A percentile compares a stretch with the other conserved stretches of the same genome.
Conservation (phyloP, 2,329 filamentous ascomycete species). For the Pyricularia grisea region DNA sequence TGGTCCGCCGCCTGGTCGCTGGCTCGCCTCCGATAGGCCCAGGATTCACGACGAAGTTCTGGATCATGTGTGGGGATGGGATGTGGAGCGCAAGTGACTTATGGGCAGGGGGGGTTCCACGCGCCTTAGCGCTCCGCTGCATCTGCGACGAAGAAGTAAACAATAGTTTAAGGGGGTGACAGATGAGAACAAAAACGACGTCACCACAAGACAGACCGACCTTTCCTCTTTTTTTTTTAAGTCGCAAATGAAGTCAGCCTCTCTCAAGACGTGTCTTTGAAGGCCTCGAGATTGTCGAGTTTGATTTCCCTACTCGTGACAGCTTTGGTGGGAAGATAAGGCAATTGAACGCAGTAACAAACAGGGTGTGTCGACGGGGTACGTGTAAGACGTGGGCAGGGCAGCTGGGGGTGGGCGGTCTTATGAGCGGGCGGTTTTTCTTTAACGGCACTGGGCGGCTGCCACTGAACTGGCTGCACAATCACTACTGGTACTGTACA, state of each 20-base stretch:
- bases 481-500: neutral
- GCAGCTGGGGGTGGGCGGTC: neutral
- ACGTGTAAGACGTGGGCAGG: neutral
- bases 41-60: neutral
- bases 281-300: neutral
- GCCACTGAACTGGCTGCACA: neutral
- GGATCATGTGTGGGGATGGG: neutral
- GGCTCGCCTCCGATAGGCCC: conserved; percentile 4
- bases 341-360: neutral
- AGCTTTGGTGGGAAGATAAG: neutral
- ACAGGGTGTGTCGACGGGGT: neutral
- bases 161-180: neutral
- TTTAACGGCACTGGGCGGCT: neutral
- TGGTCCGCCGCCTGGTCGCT: neutral
- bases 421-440: neutral
- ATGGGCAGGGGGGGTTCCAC: neutral
- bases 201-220: neutral
- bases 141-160: neutral
- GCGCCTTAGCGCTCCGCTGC: neutral
- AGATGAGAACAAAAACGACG: neutral
- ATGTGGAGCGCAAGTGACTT: neutral
- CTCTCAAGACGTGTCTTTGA: neutral
- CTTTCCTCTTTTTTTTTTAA: neutral
- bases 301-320: neutral
- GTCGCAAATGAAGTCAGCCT: neutral